Base-by-base conservation (phyloP, 148 eudicot species). In the Simmondsia chinensis region DNA sequence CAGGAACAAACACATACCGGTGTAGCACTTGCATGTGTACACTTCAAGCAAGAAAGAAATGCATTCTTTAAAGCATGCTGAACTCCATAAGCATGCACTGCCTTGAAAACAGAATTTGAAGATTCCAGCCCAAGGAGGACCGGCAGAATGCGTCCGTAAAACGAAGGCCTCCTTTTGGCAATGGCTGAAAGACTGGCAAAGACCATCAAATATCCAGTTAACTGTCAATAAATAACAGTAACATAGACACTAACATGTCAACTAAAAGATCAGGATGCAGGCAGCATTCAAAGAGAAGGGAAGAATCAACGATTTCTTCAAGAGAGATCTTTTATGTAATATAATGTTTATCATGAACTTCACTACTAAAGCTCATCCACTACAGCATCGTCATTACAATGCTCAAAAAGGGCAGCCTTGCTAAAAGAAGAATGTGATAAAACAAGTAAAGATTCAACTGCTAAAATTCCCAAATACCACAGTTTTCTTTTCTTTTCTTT, bases 81-180 rank as follows among this genome's bases (percentile, higher is more conserved):
- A 43, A 71, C 76, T 59, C 89, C 99, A 52, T 70, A 71, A 58
- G 69, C 74, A 61, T 64, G 79, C 60, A 77, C 50, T 34, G 75
- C 80, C 61, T 74, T 74, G 36, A 69, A 61, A 23, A 52, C 65
- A 44, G 70, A 86, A 56, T 65, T 74, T 33, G 99, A 76, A 42
- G 74, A 85, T 68, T 86, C 89, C 51, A 91, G 46, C 52, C 94
- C 75, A 69, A 91, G 77, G 50, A 91, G 73, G 44, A 86, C 95
- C 1, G 99, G 94, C 41, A 91, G 79, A 62, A 91, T 86, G 21
- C 94, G 94, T 16, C 99, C 99, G 56, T 91, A 91, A 49, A 91
- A 82, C 8, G 99, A 76, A 31, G 99, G 99, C 68, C 99, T 82
- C 60, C 75, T 79, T 29, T 33, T 69, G 40, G 99, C 99, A 54